Percentiles rank a stretch among this genome's conserved stretches.
Evolutionary conservation across 495 filamentous ascomycete species (phyloP).

Genomic region (Neurospora discreta): DNA sequence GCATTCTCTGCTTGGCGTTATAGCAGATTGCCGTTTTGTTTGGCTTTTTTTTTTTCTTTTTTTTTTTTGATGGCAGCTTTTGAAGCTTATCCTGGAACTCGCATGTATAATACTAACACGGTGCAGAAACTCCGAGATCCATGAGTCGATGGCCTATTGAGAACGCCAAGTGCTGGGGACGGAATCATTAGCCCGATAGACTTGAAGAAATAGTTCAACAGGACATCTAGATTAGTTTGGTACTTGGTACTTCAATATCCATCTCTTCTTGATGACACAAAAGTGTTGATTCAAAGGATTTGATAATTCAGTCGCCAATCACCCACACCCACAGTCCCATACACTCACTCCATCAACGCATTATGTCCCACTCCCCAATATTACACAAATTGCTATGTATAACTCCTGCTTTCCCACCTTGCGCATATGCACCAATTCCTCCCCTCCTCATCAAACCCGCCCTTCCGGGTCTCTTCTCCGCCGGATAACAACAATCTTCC

Average conservation of each 20-base stretch:
- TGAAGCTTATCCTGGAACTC: neutral
- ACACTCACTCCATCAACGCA: conserved; percentile 39
- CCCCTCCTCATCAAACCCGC: conserved; percentile 40
- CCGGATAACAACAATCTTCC: conserved; percentile 54
- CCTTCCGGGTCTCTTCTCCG: conserved; percentile 42
- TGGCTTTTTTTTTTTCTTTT: too few relatives aligned
- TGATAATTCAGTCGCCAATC: too few relatives aligned
- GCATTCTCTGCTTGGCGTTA: neutral
- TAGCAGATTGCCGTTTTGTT: neutral
- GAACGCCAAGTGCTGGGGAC: neutral
- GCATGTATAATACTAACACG: neutral
- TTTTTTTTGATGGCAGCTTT: neutral
- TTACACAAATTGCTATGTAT: too few relatives aligned
- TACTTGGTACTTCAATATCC: too few relatives aligned
- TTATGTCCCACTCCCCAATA: conserved; percentile 55
- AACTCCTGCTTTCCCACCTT: conserved; percentile 32
- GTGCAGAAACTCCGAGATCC: neutral
- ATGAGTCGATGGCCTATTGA: conserved; percentile 1
- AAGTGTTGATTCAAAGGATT: too few relatives aligned
- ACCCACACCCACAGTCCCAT: too few relatives aligned
- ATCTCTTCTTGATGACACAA: too few relatives aligned
- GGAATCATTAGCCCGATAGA: neutral
- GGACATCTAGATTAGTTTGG: too few relatives aligned
- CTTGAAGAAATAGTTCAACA: too few relatives aligned
- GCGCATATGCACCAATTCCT: conserved; percentile 54